A percentile compares a stretch with the other conserved stretches of the same genome.
phyloP scores from a whole-genome alignment of 1,284 basidiomycete genomes.

The Xanthoconium separans region DNA sequence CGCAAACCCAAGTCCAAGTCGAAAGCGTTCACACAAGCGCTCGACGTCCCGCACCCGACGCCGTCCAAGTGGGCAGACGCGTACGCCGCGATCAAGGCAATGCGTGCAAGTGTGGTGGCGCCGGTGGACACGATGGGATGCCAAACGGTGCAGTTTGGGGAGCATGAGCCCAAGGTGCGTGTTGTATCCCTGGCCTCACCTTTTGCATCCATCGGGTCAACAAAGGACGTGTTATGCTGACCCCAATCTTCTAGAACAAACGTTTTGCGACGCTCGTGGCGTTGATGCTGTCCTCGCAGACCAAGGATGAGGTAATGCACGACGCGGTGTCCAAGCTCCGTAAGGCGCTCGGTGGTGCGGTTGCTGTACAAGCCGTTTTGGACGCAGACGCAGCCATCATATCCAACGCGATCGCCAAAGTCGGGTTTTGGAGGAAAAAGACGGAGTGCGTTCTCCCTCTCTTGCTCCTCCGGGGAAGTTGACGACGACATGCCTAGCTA shows the following conservation, averaged over 20 bases:
- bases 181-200: no score
- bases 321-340: conserved; percentile 82
- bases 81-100: conserved; percentile 75
- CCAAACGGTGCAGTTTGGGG: conserved; percentile 61
- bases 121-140: conserved; percentile 95
- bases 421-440: conserved; percentile 92
- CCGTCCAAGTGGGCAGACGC: conserved; percentile 74
- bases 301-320: conserved; percentile 90
- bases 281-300: conserved; percentile 94
- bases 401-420: conserved; percentile 78
- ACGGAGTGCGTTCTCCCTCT: conserved; percentile 51
- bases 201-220: no score
- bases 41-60: conserved; percentile 68
- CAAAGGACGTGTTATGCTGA: no score
- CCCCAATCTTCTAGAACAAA: conserved; percentile 49
- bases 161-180: conserved; percentile 65
- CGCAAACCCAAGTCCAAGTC: conserved; percentile 2
- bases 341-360: conserved; percentile 67
- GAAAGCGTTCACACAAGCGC: conserved; percentile 32
- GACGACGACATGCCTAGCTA: conserved; percentile 44
- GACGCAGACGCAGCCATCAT: conserved; percentile 64
- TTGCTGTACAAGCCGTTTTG: conserved; percentile 75
- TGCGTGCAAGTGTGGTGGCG: conserved; percentile 72
- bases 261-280: conserved; percentile 88
- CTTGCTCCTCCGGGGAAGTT: no score